Conservation (phyloP, 2,329 filamentous ascomycete species). For the Cordyceps pruinosa region DNA sequence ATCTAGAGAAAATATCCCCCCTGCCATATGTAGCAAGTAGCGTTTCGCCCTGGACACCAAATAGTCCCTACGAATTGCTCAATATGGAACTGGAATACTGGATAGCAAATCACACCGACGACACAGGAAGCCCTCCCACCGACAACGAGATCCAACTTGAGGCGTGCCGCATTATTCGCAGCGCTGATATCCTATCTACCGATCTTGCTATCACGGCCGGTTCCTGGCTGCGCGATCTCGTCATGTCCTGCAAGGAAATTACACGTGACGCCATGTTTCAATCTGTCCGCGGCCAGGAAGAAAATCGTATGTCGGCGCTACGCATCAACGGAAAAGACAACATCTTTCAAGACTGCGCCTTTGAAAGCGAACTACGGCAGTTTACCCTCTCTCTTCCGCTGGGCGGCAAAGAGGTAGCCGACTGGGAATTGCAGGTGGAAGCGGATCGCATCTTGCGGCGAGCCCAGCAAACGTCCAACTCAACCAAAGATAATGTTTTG, state of each 20-base stretch:
- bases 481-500: constrained; percentile 42
- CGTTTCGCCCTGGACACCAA: constrained; percentile 38
- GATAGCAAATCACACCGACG: constrained; percentile 36
- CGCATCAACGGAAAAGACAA: constrained; percentile 52
- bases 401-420: constrained; percentile 51
- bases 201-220: constrained; percentile 31
- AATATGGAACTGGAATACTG: constrained; percentile 52
- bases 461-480: constrained; percentile 44
- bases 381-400: constrained; percentile 45
- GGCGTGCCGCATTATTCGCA: constrained; percentile 51
- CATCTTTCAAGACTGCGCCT: constrained; percentile 49
- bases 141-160: constrained; percentile 50
- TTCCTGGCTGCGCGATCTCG: constrained; percentile 53
- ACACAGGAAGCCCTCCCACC: constrained; percentile 33
- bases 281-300: constrained; percentile 36
- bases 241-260: constrained; percentile 42
- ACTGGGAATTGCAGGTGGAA: constrained; percentile 53
- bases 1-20: constrained; percentile 52
- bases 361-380: constrained; percentile 46
- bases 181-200: constrained; percentile 41
- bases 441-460: constrained; percentile 51
- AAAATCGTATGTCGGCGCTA: constrained; percentile 37
- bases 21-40: constrained; percentile 46
- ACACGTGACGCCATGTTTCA: constrained; percentile 40
- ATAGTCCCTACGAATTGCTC: constrained; percentile 53